Conservation (phyloP, 2,329 filamentous ascomycete genomes). For the Aspergillus sojae region DNA sequence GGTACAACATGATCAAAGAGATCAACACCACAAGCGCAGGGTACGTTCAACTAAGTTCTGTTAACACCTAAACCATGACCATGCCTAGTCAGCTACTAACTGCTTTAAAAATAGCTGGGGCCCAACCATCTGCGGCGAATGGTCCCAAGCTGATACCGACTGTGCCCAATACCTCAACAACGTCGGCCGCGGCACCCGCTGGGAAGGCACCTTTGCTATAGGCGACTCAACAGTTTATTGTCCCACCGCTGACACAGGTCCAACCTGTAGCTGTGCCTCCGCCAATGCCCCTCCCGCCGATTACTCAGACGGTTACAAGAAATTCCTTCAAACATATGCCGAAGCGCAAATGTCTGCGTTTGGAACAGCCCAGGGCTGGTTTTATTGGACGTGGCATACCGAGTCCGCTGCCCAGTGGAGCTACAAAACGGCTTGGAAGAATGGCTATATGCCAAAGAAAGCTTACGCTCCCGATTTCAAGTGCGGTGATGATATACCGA, state of each 20-base stretch:
- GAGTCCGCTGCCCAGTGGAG: constrained; percentile 89
- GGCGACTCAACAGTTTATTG: constrained; percentile 74
- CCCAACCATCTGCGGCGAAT: constrained; percentile 92
- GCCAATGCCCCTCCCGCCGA: constrained; percentile 73
- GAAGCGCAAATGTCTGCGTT: constrained; percentile 96
- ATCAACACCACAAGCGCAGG: constrained; percentile 75
- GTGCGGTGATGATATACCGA: constrained; percentile 56
- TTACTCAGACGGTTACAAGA: constrained; percentile 77
- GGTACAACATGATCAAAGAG: constrained; percentile 75
- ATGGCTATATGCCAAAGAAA: constrained; percentile 75
- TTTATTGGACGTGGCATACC: constrained; percentile 98
- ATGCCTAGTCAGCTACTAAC: constrained; percentile 4
- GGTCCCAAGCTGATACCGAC: constrained; percentile 96
- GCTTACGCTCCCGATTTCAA: constrained; percentile 72
- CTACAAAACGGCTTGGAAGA: constrained; percentile 63
- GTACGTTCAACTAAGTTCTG: constrained; percentile 30
- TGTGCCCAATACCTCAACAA: constrained; percentile 87
- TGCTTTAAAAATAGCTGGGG: constrained; percentile 62
- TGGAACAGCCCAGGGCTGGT: constrained; percentile 94
- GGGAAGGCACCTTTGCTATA: constrained; percentile 78
- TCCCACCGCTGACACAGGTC: constrained; percentile 61
- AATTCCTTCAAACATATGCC: constrained; percentile 85
- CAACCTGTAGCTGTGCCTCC: constrained; percentile 69
- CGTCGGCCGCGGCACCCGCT: constrained; percentile 83
- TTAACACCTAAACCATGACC: background rate